Base-by-base conservation (phyloP, 2,329 filamentous ascomycete genomes). In the Colletotrichum sp. region DNA sequence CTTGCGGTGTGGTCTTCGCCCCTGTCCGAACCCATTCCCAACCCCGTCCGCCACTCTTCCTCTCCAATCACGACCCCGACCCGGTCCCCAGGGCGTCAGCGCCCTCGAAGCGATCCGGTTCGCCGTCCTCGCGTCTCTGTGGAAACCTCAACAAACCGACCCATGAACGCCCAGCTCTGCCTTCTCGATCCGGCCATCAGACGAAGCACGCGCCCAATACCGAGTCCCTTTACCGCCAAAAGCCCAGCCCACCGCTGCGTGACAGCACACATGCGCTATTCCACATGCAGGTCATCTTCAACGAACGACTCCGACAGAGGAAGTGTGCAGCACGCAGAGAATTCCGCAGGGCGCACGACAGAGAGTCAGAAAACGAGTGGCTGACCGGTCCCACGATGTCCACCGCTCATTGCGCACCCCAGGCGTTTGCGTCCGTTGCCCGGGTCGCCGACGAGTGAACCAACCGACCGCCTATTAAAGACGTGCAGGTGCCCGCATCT, bases 391-490 rank as follows among this genome's bases (percentile, higher is more conserved):
- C 36, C 25, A 59, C 61, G 44, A 52, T 55, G 32, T 25, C 73
- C 73, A 76, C 73, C 73, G 73, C 73, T 65, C 52, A 66, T 73
- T 73, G 19, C 27, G 22, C 36, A 34, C 59, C 32, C 69, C 64
- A 55, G 55, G 32, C 57, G 44, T 44, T 30, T 25, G 29, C 11
- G 8, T 27, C 57, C 70, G 64, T 73, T 73, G 74, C 39, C 70
- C 64, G 70, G 74, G 70, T 74, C 49, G 12, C 44, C 52, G 13
- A 36, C 34, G 30, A 27, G 27, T 36, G 27, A 64, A 44, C 34
- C n/a, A 32, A 62, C 19, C n/a, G 29, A 52, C 67, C 15, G 34
- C 61, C 73, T 76, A 76, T 76, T 76, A 76, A 76, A 76, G 74
- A 62, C 64, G 32, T 15, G 13, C 25, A 8, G 32, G 57, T 69